Evolutionary conservation across 257 asterid species (phyloP).

Genomic region (Nicotiana sylvestris): DNA sequence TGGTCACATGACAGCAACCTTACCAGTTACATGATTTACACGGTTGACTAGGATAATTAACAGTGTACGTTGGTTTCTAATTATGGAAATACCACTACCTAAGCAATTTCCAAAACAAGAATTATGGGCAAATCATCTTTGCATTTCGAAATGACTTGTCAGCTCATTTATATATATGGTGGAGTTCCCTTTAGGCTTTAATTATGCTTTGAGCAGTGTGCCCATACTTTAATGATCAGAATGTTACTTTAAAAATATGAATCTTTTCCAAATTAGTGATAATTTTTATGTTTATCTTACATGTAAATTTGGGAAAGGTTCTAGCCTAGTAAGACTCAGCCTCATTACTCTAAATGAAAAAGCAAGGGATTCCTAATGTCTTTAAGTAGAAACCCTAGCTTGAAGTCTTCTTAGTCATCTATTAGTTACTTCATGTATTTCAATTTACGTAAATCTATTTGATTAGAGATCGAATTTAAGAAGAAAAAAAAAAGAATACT

Average conservation of each 20-base stretch:
- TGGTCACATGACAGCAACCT: no score
- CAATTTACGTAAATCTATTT: not conserved
- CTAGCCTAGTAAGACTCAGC: not conserved
- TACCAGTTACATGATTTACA: not conserved
- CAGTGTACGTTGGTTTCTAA: constrained; percentile 14
- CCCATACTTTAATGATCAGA: constrained; percentile 14
- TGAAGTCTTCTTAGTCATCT: not conserved
- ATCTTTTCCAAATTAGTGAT: constrained; percentile 13
- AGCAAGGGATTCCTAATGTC: constrained; percentile 20
- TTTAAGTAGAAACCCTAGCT: not conserved
- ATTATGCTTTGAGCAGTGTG: constrained; percentile 24
- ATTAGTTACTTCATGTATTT: not conserved
- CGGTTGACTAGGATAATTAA: not conserved
- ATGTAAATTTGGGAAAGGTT: not conserved
- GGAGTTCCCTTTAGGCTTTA: constrained; percentile 40
- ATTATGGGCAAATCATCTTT: not conserved
- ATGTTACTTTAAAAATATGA: not conserved
- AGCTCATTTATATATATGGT: constrained; percentile 29
- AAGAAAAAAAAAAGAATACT: no score
- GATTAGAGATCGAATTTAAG: no score
- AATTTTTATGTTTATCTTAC: constrained; percentile 1
- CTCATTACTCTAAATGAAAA: constrained; percentile 1
- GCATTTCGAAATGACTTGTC: constrained; percentile 22
- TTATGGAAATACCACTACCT: constrained; percentile 17
- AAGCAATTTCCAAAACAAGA: constrained; percentile 15